phyloP scores from a whole-genome alignment of 1,139 yeast species.

The Blastobotrys persicus region DNA sequence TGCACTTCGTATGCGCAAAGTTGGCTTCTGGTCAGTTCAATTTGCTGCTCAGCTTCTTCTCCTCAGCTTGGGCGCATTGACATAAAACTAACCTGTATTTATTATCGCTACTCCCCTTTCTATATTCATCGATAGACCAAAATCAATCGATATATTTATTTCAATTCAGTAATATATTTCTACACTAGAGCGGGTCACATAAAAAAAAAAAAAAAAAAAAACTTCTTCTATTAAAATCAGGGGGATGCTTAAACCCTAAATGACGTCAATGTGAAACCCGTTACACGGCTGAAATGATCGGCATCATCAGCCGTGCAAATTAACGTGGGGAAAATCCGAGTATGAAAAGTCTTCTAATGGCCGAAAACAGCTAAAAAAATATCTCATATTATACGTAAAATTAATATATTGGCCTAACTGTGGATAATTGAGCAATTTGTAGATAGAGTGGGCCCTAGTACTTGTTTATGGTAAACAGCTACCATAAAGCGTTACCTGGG shows the following conservation, averaged over 20 bases:
- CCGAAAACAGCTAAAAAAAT: no score
- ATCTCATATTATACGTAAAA: no score
- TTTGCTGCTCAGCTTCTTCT: slow-evolving; percentile 74
- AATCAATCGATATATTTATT: no score
- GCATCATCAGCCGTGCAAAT: not conserved
- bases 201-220: no score
- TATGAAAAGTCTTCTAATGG: not conserved
- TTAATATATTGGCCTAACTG: not conserved
- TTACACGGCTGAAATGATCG: not conserved
- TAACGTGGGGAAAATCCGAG: not conserved
- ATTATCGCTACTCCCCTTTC: slow-evolving; percentile 1
- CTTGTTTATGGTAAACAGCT: slow-evolving; percentile 8
- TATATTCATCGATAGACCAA: not conserved
- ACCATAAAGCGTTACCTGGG: slow-evolving; percentile 8
- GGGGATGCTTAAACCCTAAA: no score
- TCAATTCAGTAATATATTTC: not conserved
- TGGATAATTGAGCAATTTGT: not conserved
- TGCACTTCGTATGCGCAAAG: slow-evolving; percentile 68
- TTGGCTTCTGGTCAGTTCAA: slow-evolving; percentile 93
- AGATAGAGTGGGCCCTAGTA: not conserved
- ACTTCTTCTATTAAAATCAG: no score
- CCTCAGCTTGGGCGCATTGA: slow-evolving; percentile 71
- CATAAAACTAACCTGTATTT: slow-evolving; percentile 24
- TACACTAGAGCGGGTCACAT: no score
- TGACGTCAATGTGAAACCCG: not conserved